Percentiles rank a stretch among this genome's conserved stretches.
These are phyloP conservation scores for Aspergillus sp. DNA, from an alignment of 2,329 filamentous ascomycete species.

Conservation along the genomic window DNA sequence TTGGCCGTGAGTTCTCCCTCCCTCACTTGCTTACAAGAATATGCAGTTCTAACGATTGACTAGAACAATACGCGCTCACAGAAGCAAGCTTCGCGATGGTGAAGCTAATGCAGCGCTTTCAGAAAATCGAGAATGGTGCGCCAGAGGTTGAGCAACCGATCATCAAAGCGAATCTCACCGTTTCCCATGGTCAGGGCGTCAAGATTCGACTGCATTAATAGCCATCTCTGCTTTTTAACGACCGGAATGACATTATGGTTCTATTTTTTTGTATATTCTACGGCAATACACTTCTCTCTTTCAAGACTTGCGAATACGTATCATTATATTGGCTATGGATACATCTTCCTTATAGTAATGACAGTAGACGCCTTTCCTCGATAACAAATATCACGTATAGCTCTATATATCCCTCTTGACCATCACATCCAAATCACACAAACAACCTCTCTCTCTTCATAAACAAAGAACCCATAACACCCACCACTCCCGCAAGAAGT, in stretches of 20 bases:
- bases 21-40: background rate
- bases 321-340: too few relatives aligned
- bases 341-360: too few relatives aligned
- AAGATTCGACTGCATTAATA: constrained; percentile 26
- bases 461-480: background rate
- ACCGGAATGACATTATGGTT: background rate
- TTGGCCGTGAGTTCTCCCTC: constrained; percentile 34
- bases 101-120: constrained; percentile 39
- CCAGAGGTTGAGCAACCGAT: constrained; percentile 29
- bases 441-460: background rate
- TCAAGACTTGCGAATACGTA: too few relatives aligned
- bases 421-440: background rate
- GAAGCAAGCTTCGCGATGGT: constrained; percentile 44
- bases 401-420: too few relatives aligned
- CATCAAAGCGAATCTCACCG: constrained; percentile 30
- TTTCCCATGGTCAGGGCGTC: constrained; percentile 35
- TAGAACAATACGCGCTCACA: constrained; percentile 45
- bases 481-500: background rate
- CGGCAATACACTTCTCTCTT: too few relatives aligned
- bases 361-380: too few relatives aligned
- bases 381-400: too few relatives aligned
- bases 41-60: background rate
- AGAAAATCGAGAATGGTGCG: constrained; percentile 37
- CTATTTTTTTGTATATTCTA: background rate
- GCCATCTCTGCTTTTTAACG: background rate